A percentile compares a stretch with the other conserved stretches of the same genome.
These are phyloP conservation scores for Didymella keratinophila DNA, from an alignment of 2,329 filamentous ascomycete genomes.

Conservation along the genomic window DNA sequence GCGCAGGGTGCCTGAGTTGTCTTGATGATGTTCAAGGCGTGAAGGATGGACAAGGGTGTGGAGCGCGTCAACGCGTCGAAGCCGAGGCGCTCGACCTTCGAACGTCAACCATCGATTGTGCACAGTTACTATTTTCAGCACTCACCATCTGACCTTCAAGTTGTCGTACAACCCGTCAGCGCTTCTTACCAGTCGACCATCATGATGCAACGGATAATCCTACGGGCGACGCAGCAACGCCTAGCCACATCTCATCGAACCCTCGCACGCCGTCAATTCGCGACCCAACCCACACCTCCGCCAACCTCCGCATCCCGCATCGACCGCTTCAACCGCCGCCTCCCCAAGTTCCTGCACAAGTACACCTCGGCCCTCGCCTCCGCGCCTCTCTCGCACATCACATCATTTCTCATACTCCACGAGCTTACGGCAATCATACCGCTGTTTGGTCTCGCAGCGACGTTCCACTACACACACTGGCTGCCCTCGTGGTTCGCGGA, in stretches of 20 bases:
- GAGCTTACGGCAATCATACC: constrained; percentile 89
- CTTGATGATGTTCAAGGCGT: constrained; percentile 25
- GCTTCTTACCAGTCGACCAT: background rate
- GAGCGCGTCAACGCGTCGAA: constrained; percentile 18
- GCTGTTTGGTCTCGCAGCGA: constrained; percentile 73
- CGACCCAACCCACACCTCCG: constrained; percentile 26
- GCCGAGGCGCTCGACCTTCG: constrained; percentile 12
- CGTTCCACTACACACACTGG: constrained; percentile 83
- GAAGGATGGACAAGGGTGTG: constrained; percentile 10
- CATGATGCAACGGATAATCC: constrained; percentile 25
- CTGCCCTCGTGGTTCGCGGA: constrained; percentile 68
- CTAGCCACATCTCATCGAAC: constrained; percentile 7
- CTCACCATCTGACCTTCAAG: background rate
- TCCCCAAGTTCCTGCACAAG: constrained; percentile 70
- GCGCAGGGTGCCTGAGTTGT: constrained; percentile 4
- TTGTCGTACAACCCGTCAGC: background rate
- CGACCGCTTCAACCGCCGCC: constrained; percentile 49
- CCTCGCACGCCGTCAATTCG: constrained; percentile 25
- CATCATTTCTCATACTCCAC: constrained; percentile 88
- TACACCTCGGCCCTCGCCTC: constrained; percentile 75
- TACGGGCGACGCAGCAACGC: constrained; percentile 7
- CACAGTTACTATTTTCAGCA: background rate
- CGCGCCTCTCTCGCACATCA: constrained; percentile 82
- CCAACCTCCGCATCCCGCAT: constrained; percentile 42
- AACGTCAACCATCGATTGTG: constrained; percentile 12